phyloP scores from a whole-genome alignment of 345 rosid species.

The Adansonia digitata region DNA sequence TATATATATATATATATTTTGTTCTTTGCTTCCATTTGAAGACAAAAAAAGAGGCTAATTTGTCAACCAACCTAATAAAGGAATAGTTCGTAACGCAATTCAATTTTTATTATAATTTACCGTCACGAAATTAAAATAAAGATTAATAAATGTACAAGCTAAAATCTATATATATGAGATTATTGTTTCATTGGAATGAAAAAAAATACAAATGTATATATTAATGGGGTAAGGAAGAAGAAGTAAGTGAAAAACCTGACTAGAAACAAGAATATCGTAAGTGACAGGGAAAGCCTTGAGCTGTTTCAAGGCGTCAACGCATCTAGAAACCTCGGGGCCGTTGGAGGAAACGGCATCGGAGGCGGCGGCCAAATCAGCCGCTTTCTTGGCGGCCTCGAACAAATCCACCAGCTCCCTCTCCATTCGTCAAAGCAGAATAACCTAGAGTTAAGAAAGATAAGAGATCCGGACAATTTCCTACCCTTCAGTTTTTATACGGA shows the following conservation, averaged over 20 bases:
- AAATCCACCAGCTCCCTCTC: slow-evolving; percentile 70
- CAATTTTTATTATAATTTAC: neutral
- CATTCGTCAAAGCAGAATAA: slow-evolving; percentile 30
- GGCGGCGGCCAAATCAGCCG: slow-evolving; percentile 43
- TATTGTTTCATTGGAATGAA: neutral
- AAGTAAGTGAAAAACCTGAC: neutral
- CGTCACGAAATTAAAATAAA: neutral
- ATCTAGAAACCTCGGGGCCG: slow-evolving; percentile 5
- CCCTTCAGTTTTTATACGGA: neutral
- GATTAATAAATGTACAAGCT: too few species aligned
- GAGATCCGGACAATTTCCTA: too few species aligned
- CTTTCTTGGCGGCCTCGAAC: slow-evolving; percentile 80
- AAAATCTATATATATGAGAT: neutral
- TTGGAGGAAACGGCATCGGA: neutral
- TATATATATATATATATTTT: neutral
- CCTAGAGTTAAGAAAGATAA: neutral
- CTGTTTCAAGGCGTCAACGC: slow-evolving; percentile 15
- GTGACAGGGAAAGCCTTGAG: slow-evolving; percentile 14
- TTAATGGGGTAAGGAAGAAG: neutral
- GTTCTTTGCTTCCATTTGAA: neutral
- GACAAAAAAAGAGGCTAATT: neutral
- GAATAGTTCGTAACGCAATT: neutral
- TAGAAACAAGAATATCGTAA: slow-evolving; percentile 10
- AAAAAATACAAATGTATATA: neutral
- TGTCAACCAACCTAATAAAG: neutral